Base-by-base conservation (phyloP, 768 basidiomycete genomes). In the Tephrocybe rancida region DNA sequence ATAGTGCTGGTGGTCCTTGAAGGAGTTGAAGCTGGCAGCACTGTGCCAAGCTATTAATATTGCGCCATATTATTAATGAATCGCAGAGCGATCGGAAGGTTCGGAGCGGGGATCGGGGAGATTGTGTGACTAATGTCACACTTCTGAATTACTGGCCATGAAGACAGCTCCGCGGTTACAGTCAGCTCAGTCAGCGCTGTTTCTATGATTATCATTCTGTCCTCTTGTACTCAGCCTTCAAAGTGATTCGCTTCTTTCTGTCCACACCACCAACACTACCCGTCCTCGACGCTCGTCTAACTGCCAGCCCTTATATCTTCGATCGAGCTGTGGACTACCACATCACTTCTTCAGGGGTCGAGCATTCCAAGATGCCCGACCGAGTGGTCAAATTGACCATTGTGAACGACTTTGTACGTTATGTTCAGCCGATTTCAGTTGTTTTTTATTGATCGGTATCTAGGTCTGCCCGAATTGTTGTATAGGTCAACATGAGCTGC, bases 391-490 rank as follows among this genome's bases (percentile, higher is more conserved):
- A 74, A 62, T 62, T 81, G 55, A 76, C 75, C 38, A 68, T 80
- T 41, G 71, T 81, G 50, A 79, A 75, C 54, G 80, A 81, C 66
- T 76, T 81, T 48, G 80, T 80, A 56, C 38, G 52, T 50, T 46
- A 14, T 34, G 32, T 45, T n/a, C n/a, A 45, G 11, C 29, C 43
- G 29, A 44, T 57, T 42, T 59, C 48, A 34, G 22, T 29, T 29
- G 24, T 46, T 42, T 18, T 39, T 44, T 48, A 24, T 34, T 60
- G 47, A 48, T 29, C 39, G 46, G 37, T 50, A 16, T 24, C 14
- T 14, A 82, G 81, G 70, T 73, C 46, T 83, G 81, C 60, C 70
- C 74, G 29, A 81, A 79, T 63, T 84, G 82, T 66, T 81, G 73
- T 59, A 70, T 82, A 39, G 75, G 75, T 14, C 77, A 82, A 60